Conservation (phyloP, 768 basidiomycete species). For the Hydnum rufescens region DNA sequence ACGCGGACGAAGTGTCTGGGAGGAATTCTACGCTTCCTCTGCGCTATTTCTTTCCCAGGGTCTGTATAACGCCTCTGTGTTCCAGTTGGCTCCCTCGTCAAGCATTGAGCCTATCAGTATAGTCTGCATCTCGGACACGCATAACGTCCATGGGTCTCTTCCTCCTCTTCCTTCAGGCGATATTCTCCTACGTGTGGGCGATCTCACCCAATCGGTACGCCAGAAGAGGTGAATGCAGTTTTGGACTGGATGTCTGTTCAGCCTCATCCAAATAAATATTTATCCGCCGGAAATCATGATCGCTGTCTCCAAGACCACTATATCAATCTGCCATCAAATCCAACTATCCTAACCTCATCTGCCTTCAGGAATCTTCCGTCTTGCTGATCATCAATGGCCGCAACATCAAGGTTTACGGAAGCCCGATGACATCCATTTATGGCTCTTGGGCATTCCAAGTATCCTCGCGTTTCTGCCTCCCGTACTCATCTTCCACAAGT, state of each 20-base stretch:
- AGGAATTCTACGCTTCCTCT: too few relatives aligned
- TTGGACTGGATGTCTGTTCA: constrained; percentile 10
- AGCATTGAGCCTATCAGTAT: too few relatives aligned
- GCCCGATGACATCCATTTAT: constrained; percentile 22
- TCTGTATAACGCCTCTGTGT: too few relatives aligned
- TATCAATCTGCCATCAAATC: constrained; percentile 3
- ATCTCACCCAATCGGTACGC: constrained; percentile 6
- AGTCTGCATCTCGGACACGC: constrained; percentile 6
- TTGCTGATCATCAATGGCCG: constrained; percentile 18
- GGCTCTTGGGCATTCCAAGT: constrained; percentile 22
- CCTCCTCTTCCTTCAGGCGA: constrained; percentile 4
- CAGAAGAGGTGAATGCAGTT: constrained; percentile 1
- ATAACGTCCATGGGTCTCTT: not conserved
- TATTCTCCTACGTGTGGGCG: constrained; percentile 7
- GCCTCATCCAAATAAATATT: constrained; percentile 23
- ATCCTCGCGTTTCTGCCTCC: constrained; percentile 14
- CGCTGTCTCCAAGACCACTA: constrained; percentile 10
- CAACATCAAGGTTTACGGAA: constrained; percentile 21
- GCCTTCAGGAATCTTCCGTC: constrained; percentile 21
- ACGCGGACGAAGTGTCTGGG: too few relatives aligned
- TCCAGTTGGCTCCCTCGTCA: too few relatives aligned
- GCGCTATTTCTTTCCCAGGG: too few relatives aligned
- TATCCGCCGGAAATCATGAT: constrained; percentile 29
- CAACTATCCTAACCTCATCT: constrained; percentile 20
- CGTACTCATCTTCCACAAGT: not conserved